Conservation (phyloP, 106 monocot species). For the Phalaenopsis aphrodite region DNA sequence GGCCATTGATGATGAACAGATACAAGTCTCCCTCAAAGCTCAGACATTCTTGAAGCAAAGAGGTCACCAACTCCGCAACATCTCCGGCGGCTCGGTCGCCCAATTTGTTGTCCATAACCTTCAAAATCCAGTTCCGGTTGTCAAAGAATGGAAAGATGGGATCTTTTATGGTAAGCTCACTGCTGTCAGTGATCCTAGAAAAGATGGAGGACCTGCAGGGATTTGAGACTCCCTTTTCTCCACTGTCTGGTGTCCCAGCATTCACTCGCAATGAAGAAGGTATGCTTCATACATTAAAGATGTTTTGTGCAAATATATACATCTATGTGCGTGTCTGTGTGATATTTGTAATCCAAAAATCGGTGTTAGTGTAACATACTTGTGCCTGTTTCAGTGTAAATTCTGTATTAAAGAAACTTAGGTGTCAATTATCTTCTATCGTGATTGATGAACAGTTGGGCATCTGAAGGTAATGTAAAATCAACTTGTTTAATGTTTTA, state of each 20-base stretch:
- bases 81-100: slow-evolving; percentile 36
- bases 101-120: slow-evolving; percentile 81
- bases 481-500: too few relatives aligned
- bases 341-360: not conserved
- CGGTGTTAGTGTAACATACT: too few relatives aligned
- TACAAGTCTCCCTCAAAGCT: slow-evolving; percentile 33
- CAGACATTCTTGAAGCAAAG: slow-evolving; percentile 48
- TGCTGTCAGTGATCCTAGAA: slow-evolving; percentile 94
- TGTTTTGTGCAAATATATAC: not conserved
- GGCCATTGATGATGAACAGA: slow-evolving; percentile 48
- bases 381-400: too few relatives aligned
- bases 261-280: not conserved
- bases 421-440: too few relatives aligned
- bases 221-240: slow-evolving; percentile 13
- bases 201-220: slow-evolving; percentile 77
- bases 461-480: too few relatives aligned
- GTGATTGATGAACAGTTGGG: too few relatives aligned
- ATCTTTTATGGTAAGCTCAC: slow-evolving; percentile 67
- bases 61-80: slow-evolving; percentile 41
- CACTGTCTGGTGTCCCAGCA: not conserved
- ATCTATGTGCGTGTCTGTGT: too few relatives aligned
- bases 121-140: slow-evolving; percentile 12
- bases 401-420: too few relatives aligned
- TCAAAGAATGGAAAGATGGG: not conserved
- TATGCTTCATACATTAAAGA: not conserved